These are phyloP conservation scores for Apiospora malaysiana DNA, from an alignment of 2,329 filamentous ascomycete genomes.

Conservation along the genomic window DNA sequence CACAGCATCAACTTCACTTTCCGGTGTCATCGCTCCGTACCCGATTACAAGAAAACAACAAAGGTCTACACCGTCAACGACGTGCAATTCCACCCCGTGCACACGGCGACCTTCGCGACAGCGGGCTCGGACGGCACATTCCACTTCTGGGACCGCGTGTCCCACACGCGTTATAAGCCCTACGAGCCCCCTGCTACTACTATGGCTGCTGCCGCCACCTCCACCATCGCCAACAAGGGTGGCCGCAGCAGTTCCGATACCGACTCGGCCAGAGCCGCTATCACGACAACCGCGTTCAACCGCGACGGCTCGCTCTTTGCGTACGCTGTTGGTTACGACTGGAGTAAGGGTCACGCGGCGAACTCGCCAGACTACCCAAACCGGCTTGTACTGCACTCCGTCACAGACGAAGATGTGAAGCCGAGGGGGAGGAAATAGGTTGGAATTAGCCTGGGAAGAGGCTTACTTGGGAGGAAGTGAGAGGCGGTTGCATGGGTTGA, in stretches of 20 bases:
- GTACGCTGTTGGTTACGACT: conserved; percentile 73
- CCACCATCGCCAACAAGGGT: background rate
- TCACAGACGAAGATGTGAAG: conserved; percentile 31
- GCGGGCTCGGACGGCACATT: conserved; percentile 44
- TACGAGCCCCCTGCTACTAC: conserved; percentile 41
- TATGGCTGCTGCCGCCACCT: background rate
- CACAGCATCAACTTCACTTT: conserved; percentile 36
- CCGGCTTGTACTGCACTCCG: conserved; percentile 37
- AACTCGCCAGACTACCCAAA: conserved; percentile 34
- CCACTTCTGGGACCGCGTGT: conserved; percentile 63
- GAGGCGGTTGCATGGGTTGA: background rate
- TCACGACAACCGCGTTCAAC: conserved; percentile 68
- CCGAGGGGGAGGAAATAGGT: conserved; percentile 24
- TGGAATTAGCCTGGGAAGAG: background rate
- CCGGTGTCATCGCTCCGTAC: conserved; percentile 39
- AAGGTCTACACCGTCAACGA: conserved; percentile 43
- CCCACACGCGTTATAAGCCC: conserved; percentile 56
- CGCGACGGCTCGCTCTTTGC: conserved; percentile 62
- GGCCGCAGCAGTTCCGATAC: too few species aligned
- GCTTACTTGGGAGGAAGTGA: background rate
- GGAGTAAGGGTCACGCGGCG: conserved; percentile 66
- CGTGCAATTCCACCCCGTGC: conserved; percentile 38
- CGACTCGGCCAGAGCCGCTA: conserved; percentile 54
- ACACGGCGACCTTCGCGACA: conserved; percentile 35
- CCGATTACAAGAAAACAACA: conserved; percentile 27